A percentile compares a stretch with the other conserved stretches of the same genome.
Evolutionary conservation across 2,329 filamentous ascomycete genomes (phyloP).

Genomic region (Diaporthe ampelina): DNA sequence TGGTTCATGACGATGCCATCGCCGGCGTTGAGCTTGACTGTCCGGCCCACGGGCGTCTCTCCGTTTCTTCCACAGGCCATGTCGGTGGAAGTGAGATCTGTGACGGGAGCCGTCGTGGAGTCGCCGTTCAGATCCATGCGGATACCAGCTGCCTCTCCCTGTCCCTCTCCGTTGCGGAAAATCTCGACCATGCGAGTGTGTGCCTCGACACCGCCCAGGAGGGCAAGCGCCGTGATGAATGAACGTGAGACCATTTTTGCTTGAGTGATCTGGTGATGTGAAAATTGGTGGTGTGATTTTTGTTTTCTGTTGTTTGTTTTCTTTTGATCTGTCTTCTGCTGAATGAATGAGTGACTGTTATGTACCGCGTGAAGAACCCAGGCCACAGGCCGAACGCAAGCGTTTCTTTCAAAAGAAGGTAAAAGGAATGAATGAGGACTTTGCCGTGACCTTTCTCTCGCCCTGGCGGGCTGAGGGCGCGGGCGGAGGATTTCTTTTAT

Average conservation of each 20-base stretch:
- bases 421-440: slow-evolving; percentile 26
- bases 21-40: slow-evolving; percentile 8
- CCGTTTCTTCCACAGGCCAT: slow-evolving; percentile 29
- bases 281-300: neutral
- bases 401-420: slow-evolving; percentile 22
- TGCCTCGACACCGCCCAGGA: slow-evolving; percentile 17
- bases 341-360: slow-evolving; percentile 21
- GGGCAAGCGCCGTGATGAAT: slow-evolving; percentile 29
- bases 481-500: slow-evolving; percentile 6
- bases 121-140: slow-evolving; percentile 23
- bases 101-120: slow-evolving; percentile 9
- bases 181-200: slow-evolving; percentile 34
- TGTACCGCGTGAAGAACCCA: slow-evolving; percentile 21
- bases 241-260: slow-evolving; percentile 31
- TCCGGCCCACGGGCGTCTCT: slow-evolving; percentile 4
- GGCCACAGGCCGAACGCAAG: slow-evolving; percentile 32
- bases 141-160: slow-evolving; percentile 19
- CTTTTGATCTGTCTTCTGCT: neutral
- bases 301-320: neutral
- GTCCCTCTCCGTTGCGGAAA: slow-evolving; percentile 29
- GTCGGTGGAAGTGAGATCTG: neutral
- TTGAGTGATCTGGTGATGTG: neutral
- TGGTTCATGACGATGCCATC: slow-evolving; percentile 29
- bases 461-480: neutral
- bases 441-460: slow-evolving; percentile 1